Conservation (phyloP, 2,329 filamentous ascomycete genomes). For the Aaosphaeria pasadenensis region DNA sequence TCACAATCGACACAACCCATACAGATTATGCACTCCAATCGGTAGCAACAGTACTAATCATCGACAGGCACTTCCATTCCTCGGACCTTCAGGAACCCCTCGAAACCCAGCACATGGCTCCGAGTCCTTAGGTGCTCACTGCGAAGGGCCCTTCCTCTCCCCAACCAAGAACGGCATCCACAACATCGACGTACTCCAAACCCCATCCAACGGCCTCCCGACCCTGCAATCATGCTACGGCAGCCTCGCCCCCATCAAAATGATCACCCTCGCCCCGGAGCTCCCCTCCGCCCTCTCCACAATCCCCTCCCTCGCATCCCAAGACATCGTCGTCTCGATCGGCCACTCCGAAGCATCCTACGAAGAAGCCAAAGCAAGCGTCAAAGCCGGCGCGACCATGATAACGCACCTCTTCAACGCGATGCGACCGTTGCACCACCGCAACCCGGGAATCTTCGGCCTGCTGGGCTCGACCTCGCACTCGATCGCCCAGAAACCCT, state of each 20-base stretch:
- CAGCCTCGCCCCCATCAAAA: constrained; percentile 55
- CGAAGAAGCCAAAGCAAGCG: constrained; percentile 70
- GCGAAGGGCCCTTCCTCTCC: constrained; percentile 85
- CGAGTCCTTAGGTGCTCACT: constrained; percentile 85
- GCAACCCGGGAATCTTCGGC: constrained; percentile 87
- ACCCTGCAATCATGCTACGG: constrained; percentile 75
- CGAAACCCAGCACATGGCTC: constrained; percentile 67
- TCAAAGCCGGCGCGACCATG: constrained; percentile 77
- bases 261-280: constrained; percentile 87
- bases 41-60: constrained; percentile 1
- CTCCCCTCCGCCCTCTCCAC: constrained; percentile 64
- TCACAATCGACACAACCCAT: background rate
- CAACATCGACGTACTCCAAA: constrained; percentile 67
- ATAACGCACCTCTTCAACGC: constrained; percentile 94
- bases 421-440: constrained; percentile 86
- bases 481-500: constrained; percentile 54
- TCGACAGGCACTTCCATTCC: constrained; percentile 64
- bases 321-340: constrained; percentile 73
- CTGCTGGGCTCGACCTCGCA: constrained; percentile 59
- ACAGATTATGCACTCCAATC: constrained; percentile 60
- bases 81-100: constrained; percentile 65
- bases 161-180: constrained; percentile 85
- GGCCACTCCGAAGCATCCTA: constrained; percentile 88
- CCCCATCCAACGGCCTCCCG: constrained; percentile 58
- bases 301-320: constrained; percentile 63